Conservation (phyloP, 2,329 filamentous ascomycete genomes). For the Lachnellula willkommii region DNA sequence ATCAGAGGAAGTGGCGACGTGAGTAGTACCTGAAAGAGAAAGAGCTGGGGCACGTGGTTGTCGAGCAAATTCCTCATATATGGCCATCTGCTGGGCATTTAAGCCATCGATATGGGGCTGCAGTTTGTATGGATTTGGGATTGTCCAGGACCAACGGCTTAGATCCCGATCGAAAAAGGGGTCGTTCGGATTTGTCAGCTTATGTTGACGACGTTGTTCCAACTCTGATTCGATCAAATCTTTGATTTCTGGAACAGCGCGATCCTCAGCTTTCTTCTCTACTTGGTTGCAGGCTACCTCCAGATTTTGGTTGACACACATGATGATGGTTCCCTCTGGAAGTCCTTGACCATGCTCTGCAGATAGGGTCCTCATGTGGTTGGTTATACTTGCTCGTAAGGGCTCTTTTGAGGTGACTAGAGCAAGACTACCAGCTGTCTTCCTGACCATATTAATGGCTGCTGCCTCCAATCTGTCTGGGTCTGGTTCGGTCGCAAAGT, state of each 20-base stretch:
- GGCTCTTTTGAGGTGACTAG: conserved; percentile 98
- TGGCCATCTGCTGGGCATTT: conserved; percentile 86
- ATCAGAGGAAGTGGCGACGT: conserved; percentile 55
- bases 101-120: conserved; percentile 66
- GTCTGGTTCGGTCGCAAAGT: conserved; percentile 89
- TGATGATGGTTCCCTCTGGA: conserved; percentile 90
- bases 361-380: conserved; percentile 77
- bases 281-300: conserved; percentile 91
- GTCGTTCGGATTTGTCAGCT: conserved; percentile 69
- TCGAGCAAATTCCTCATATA: conserved; percentile 93
- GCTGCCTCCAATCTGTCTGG: conserved; percentile 80
- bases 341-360: conserved; percentile 69
- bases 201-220: conserved; percentile 70
- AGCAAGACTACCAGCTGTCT: conserved; percentile 86
- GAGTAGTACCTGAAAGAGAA: conserved; percentile 49
- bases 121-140: conserved; percentile 89
- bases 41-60: conserved; percentile 59
- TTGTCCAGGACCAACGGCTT: conserved; percentile 87
- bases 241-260: conserved; percentile 90
- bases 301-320: conserved; percentile 98
- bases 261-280: conserved; percentile 90
- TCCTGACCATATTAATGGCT: conserved; percentile 90
- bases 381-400: conserved; percentile 90
- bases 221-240: conserved; percentile 81
- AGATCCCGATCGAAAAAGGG: conserved; percentile 77